Percentiles rank a stretch among this genome's conserved stretches.
Conservation (phyloP, 495 filamentous ascomycete genomes). For the Cercophora sp. region DNA sequence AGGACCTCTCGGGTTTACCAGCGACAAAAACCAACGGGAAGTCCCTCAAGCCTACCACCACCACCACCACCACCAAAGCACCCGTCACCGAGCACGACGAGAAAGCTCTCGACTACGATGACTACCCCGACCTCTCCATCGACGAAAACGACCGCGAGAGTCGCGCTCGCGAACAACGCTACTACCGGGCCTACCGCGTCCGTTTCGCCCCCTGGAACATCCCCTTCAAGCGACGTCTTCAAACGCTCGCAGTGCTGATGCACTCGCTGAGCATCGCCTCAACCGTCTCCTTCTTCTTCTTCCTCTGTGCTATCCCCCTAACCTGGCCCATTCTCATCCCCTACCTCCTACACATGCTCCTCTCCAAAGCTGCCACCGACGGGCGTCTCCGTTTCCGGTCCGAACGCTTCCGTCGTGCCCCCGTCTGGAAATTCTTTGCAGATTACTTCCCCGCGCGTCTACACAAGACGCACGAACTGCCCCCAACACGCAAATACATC, state of each 20-base stretch:
- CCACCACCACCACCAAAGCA: too few species aligned
- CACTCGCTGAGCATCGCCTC: conserved; percentile 80
- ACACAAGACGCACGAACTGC: conserved; percentile 76
- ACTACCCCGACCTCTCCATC: conserved; percentile 19
- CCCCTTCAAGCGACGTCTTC: conserved; percentile 77
- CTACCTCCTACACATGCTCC: conserved; percentile 78
- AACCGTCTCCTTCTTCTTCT: conserved; percentile 78
- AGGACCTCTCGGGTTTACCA: background rate
- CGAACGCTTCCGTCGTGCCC: conserved; percentile 65
- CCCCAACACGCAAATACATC: conserved; percentile 87
- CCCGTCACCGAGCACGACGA: too few species aligned
- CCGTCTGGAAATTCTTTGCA: conserved; percentile 83
- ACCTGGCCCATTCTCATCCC: conserved; percentile 90
- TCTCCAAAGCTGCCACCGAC: conserved; percentile 69
- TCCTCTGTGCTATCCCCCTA: conserved; percentile 83
- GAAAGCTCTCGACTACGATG: conserved; percentile 6
- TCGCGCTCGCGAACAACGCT: conserved; percentile 18
- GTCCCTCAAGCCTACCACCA: background rate
- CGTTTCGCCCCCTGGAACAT: conserved; percentile 86
- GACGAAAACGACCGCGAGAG: conserved; percentile 10
- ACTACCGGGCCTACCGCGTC: conserved; percentile 41
- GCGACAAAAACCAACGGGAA: background rate
- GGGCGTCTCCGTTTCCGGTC: conserved; percentile 72
- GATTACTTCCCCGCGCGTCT: conserved; percentile 87
- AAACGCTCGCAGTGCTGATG: conserved; percentile 79